A percentile compares a stretch with the other conserved stretches of the same genome.
Conservation (phyloP, 768 basidiomycete species). For the Lentinula sp. region DNA sequence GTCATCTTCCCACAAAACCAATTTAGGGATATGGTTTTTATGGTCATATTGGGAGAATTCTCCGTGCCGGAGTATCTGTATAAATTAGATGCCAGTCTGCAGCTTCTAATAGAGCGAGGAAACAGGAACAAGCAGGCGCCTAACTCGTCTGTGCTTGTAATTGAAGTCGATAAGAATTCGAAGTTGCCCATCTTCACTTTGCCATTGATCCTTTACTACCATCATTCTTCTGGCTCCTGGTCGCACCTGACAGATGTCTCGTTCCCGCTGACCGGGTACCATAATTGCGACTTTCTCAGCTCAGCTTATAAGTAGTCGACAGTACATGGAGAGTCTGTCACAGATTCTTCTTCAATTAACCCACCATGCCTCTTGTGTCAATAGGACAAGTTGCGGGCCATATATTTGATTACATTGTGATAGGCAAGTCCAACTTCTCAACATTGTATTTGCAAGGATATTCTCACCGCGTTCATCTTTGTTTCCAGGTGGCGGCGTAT, state of each 20-base stretch:
- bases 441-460: neutral
- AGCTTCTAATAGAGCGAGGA: too few relatives aligned
- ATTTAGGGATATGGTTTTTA: too few relatives aligned
- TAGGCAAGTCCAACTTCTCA: neutral
- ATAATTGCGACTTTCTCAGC: neutral
- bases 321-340: neutral
- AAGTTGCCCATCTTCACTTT: too few relatives aligned
- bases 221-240: neutral
- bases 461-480: neutral
- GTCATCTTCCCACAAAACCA: too few relatives aligned
- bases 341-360: neutral
- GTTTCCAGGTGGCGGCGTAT: slow-evolving; percentile 2
- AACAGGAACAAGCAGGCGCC: too few relatives aligned
- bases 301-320: neutral
- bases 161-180: neutral
- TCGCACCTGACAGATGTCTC: neutral
- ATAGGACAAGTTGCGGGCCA: neutral
- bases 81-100: too few relatives aligned
- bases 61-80: too few relatives aligned
- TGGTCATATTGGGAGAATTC: too few relatives aligned
- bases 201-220: neutral
- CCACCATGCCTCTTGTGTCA: slow-evolving; percentile 5
- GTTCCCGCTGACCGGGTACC: neutral
- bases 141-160: too few relatives aligned
- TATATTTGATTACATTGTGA: slow-evolving; percentile 8